Evolutionary conservation across 2,329 filamentous ascomycete genomes (phyloP).

Genomic region (Xylaria sp.): DNA sequence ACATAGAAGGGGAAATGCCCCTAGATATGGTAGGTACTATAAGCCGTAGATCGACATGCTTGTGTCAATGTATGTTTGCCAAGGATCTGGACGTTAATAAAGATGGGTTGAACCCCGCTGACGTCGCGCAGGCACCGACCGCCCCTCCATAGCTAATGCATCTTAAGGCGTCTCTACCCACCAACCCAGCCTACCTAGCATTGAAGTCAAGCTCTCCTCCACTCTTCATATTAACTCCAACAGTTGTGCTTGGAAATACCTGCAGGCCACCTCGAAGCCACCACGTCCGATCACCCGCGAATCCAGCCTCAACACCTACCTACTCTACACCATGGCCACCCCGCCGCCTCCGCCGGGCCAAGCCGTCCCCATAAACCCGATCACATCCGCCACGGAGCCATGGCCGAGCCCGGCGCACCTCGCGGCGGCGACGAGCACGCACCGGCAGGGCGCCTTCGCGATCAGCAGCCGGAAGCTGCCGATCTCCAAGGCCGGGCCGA

Average conservation of each 20-base stretch:
- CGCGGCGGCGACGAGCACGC: slow-evolving; percentile 64
- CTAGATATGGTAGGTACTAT: not conserved
- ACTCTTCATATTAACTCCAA: not conserved
- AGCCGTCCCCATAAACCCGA: not conserved
- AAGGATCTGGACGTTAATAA: too few species aligned
- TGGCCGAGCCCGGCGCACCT: slow-evolving; percentile 64
- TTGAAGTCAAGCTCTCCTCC: not conserved
- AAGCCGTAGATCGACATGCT: not conserved
- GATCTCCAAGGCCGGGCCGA: slow-evolving; percentile 91
- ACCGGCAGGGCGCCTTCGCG: slow-evolving; percentile 73
- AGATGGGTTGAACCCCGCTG: too few species aligned
- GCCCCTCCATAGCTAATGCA: not conserved
- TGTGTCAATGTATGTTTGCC: too few species aligned
- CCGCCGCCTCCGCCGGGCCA: not conserved
- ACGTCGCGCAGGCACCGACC: too few species aligned
- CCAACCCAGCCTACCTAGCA: not conserved
- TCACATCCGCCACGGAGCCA: slow-evolving; percentile 59
- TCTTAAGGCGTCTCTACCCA: not conserved
- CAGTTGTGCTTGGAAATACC: not conserved
- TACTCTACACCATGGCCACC: slow-evolving; percentile 1
- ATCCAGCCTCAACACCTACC: not conserved
- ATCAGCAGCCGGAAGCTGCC: slow-evolving; percentile 90
- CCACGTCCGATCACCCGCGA: not conserved
- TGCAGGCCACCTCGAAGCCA: not conserved
- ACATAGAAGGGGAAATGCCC: not conserved